Evolutionary conservation across 768 basidiomycete species (phyloP).

Genomic region (Tulasnella sp.): DNA sequence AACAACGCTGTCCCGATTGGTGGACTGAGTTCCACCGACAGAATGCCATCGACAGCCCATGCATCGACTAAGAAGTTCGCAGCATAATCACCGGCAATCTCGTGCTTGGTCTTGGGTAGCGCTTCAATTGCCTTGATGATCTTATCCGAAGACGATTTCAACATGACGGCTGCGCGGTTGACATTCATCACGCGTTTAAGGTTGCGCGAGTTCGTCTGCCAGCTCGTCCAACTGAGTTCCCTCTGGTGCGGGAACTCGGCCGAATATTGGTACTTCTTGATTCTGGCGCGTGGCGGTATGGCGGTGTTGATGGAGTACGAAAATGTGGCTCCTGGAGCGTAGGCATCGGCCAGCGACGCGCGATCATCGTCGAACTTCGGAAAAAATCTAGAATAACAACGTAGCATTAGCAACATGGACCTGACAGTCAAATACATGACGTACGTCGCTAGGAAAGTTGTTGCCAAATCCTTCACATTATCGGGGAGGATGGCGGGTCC

Average conservation of each 20-base stretch:
- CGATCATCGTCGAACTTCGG: conserved; percentile 73
- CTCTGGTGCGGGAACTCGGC: conserved; percentile 70
- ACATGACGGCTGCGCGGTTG: conserved; percentile 29
- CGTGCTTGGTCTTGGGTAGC: conserved; percentile 74
- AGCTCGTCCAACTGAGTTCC: conserved; percentile 67
- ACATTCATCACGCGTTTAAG: conserved; percentile 36
- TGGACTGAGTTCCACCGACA: not conserved
- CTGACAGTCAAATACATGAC: conserved; percentile 23
- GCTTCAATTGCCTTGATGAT: conserved; percentile 47
- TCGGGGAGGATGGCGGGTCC: conserved; percentile 28
- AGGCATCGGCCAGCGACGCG: conserved; percentile 53
- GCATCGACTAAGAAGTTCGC: conserved; percentile 83
- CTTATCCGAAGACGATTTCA: conserved; percentile 63
- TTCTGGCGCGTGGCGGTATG: conserved; percentile 66
- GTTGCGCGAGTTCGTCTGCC: conserved; percentile 69
- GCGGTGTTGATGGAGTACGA: conserved; percentile 79
- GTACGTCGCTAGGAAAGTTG: conserved; percentile 70
- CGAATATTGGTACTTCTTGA: conserved; percentile 54
- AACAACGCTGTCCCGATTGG: conserved; percentile 40
- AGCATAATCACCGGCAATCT: conserved; percentile 54
- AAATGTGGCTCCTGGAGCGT: conserved; percentile 81
- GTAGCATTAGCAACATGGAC: not conserved
- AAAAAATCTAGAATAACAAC: conserved; percentile 52
- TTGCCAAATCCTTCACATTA: conserved; percentile 56
- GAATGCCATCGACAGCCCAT: conserved; percentile 47